Evolutionary conservation across 2,329 filamentous ascomycete species (phyloP).

Genomic region (Nemania sp.): DNA sequence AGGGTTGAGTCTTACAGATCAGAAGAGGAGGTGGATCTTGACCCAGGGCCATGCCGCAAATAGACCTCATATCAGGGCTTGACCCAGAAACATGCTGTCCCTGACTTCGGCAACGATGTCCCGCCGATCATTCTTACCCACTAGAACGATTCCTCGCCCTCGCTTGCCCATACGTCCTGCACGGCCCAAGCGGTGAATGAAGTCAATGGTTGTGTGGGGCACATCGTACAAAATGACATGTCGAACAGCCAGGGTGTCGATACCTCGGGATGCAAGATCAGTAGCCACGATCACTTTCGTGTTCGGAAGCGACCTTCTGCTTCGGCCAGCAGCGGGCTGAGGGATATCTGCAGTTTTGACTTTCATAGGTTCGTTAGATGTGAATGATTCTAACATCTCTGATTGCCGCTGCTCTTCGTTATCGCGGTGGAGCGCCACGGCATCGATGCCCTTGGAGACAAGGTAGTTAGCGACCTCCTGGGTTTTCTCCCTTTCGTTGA

Average conservation of each 20-base stretch:
- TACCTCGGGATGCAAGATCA: slow-evolving; percentile 87
- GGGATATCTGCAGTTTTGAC: slow-evolving; percentile 20
- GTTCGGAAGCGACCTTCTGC: slow-evolving; percentile 64
- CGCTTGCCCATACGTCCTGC: slow-evolving; percentile 91
- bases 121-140: slow-evolving; percentile 84
- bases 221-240: slow-evolving; percentile 96
- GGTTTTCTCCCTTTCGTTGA: slow-evolving; percentile 92
- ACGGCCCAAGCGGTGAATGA: slow-evolving; percentile 91
- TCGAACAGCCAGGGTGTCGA: slow-evolving; percentile 88
- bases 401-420: slow-evolving; percentile 75
- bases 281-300: slow-evolving; percentile 94
- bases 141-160: slow-evolving; percentile 85
- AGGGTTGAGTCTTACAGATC: slow-evolving; percentile 14
- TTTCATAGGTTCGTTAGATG: slow-evolving; percentile 48
- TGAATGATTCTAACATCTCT: slow-evolving; percentile 79
- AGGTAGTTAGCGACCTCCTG: slow-evolving; percentile 80
- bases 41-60: neutral
- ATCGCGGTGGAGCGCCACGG: slow-evolving; percentile 82
- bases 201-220: slow-evolving; percentile 97
- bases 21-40: neutral
- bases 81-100: slow-evolving; percentile 83
- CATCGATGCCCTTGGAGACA: slow-evolving; percentile 82
- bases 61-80: slow-evolving; percentile 66
- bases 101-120: slow-evolving; percentile 92
- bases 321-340: slow-evolving; percentile 35